phyloP scores from a whole-genome alignment of 2,329 filamentous ascomycete genomes.

The Helotiales sp. region DNA sequence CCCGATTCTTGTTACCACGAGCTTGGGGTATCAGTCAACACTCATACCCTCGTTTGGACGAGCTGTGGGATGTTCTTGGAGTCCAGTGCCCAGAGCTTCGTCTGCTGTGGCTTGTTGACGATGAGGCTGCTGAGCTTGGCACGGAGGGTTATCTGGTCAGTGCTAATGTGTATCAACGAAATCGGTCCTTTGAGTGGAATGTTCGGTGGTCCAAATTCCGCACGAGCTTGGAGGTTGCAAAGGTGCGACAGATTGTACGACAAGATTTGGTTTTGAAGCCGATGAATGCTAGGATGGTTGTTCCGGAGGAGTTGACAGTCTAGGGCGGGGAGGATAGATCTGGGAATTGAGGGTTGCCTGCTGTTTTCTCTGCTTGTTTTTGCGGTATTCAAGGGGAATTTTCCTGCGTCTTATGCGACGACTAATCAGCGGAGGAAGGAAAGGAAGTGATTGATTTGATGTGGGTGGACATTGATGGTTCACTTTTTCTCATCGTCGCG shows the following conservation, averaged over 20 bases:
- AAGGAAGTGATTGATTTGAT: background rate
- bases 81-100: background rate
- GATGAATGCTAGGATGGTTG: background rate
- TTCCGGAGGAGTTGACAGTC: background rate
- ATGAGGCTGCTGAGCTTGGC: background rate
- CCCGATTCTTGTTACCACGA: background rate
- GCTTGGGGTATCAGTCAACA: background rate
- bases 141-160: background rate
- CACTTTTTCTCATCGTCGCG: background rate
- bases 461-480: background rate
- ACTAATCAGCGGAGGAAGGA: background rate
- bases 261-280: background rate
- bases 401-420: background rate
- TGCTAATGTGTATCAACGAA: background rate
- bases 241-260: background rate
- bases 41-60: too few species aligned
- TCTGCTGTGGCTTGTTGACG: background rate
- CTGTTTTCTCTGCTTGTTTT: background rate
- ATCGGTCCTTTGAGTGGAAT: background rate
- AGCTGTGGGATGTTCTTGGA: background rate
- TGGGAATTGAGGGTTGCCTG: too few species aligned
- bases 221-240: background rate
- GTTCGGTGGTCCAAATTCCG: background rate
- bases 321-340: background rate
- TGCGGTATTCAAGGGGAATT: background rate